These are phyloP conservation scores for Helicostylum pulchrum DNA, from an alignment of 192 early-diverging fungal genomes.

Conservation along the genomic window DNA sequence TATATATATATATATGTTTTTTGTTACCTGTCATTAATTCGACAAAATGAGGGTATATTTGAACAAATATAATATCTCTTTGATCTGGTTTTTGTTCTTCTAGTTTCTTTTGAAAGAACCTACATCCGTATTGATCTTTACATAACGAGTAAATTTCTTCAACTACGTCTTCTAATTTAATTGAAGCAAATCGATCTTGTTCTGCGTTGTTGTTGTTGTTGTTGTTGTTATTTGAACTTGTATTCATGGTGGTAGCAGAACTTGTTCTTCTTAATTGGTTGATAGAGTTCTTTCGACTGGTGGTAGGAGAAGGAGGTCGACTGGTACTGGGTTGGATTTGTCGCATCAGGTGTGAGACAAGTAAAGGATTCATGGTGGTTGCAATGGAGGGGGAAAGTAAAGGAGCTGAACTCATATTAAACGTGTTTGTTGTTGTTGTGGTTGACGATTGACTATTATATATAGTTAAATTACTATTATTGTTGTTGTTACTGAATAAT, in stretches of 20 bases:
- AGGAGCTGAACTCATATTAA: background rate
- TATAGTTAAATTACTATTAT: background rate
- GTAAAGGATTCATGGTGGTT: slow-evolving; percentile 5
- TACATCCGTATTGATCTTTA: slow-evolving; percentile 88
- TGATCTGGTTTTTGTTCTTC: slow-evolving; percentile 70
- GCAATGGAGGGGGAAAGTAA: background rate
- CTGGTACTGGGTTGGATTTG: background rate
- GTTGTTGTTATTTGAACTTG: background rate
- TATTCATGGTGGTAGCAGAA: background rate
- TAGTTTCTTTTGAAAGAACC: slow-evolving; percentile 81
- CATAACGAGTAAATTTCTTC: slow-evolving; percentile 73
- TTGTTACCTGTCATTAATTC: slow-evolving; percentile 74
- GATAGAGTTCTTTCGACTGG: slow-evolving; percentile 8
- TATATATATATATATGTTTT: no score
- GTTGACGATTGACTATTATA: slow-evolving; percentile 10
- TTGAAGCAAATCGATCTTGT: slow-evolving; percentile 58
- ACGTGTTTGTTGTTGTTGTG: slow-evolving; percentile 30
- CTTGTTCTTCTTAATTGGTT: slow-evolving; percentile 1
- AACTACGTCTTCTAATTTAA: slow-evolving; percentile 64
- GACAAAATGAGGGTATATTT: slow-evolving; percentile 68
- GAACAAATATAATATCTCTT: slow-evolving; percentile 64
- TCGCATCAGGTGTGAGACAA: slow-evolving; percentile 1
- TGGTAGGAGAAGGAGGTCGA: background rate
- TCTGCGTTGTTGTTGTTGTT: slow-evolving; percentile 16
- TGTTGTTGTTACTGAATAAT: background rate